phyloP scores from a whole-genome alignment of 139 green algal genomes.

The Zygnema cylindricum region DNA sequence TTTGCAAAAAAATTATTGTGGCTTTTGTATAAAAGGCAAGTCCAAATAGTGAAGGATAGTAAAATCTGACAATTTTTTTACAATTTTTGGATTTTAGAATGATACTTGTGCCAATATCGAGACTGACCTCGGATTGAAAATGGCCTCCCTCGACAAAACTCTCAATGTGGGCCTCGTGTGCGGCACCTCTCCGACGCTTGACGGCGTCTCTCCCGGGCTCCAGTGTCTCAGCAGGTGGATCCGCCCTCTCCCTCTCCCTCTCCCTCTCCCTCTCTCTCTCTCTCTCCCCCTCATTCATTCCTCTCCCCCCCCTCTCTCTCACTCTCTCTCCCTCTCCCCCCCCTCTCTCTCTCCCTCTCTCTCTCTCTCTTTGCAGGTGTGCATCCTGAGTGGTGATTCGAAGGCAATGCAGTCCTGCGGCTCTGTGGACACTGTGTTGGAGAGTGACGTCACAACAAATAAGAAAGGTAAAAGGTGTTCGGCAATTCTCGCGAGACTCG shows the following conservation, averaged over 20 bases:
- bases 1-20: no score
- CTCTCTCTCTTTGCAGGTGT: background rate
- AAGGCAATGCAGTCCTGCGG: background rate
- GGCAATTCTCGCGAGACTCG: background rate
- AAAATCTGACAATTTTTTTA: no score
- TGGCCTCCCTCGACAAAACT: background rate
- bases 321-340: background rate
- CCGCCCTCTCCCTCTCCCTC: background rate
- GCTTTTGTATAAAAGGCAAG: no score
- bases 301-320: background rate
- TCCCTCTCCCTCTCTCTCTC: background rate
- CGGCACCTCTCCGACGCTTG: background rate
- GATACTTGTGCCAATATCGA: background rate
- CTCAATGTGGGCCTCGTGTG: background rate
- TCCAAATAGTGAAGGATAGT: no score
- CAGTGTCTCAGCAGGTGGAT: background rate
- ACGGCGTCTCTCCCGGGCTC: background rate
- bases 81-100: background rate
- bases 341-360: background rate
- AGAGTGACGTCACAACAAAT: background rate
- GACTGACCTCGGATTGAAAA: background rate
- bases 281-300: background rate
- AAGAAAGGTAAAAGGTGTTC: background rate
- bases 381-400: background rate
- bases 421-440: background rate